Conservation (phyloP, 495 filamentous ascomycete genomes). For the Mytilinidion resinicola region DNA sequence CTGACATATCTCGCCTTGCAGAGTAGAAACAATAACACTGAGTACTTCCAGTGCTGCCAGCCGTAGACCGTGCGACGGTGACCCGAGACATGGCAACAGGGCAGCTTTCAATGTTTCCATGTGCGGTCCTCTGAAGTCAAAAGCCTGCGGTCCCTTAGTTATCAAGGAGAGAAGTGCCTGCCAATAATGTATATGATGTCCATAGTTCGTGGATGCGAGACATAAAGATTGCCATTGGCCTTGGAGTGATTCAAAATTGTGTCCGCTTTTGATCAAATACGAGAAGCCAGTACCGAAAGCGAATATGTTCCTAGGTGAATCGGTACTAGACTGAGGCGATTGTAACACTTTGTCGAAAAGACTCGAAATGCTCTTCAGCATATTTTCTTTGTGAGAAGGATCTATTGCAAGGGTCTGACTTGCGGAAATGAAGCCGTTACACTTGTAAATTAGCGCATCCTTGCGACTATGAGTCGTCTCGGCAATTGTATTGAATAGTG, state of each 20-base stretch:
- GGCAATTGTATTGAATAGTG: constrained; percentile 6
- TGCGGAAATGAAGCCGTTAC: constrained; percentile 15
- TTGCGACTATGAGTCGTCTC: not conserved
- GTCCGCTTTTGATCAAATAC: constrained; percentile 11
- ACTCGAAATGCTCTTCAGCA: not conserved
- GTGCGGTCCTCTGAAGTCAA: constrained; percentile 11
- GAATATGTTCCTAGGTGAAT: constrained; percentile 5
- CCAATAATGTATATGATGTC: constrained; percentile 13
- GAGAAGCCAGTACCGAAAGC: constrained; percentile 17
- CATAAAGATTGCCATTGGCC: constrained; percentile 20
- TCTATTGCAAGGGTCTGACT: not conserved
- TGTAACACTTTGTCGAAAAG: constrained; percentile 6
- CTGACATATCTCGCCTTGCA: constrained; percentile 1
- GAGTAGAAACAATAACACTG: constrained; percentile 39
- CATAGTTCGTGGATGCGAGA: constrained; percentile 4
- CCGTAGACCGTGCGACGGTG: constrained; percentile 64
- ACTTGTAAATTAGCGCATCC: constrained; percentile 2
- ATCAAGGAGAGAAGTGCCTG: constrained; percentile 16
- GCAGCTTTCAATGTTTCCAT: constrained; percentile 52
- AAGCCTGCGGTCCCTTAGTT: not conserved
- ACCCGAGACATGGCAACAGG: constrained; percentile 64
- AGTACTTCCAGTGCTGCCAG: constrained; percentile 65
- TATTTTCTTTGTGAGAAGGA: not conserved
- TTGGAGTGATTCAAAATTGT: not conserved
- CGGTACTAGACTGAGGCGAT: not conserved